Percentiles rank a stretch among this genome's conserved stretches.
phyloP scores from a whole-genome alignment of 2,329 filamentous ascomycete genomes.

The Ophiostoma himal-ulmi region DNA sequence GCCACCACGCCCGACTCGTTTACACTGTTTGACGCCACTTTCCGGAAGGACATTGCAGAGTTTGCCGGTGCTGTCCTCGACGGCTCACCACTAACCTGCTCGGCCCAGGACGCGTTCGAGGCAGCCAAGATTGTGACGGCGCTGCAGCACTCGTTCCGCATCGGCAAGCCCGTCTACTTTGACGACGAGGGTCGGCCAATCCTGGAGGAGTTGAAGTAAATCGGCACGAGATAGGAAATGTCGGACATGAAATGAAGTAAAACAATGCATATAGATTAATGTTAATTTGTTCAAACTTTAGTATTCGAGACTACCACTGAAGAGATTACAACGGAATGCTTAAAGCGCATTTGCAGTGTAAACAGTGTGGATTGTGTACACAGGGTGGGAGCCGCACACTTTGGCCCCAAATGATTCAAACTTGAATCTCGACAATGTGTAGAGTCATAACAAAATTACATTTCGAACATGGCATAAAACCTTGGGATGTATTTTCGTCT shows the following conservation, averaged over 20 bases:
- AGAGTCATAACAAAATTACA: not conserved
- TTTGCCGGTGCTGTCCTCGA: slow-evolving; percentile 19
- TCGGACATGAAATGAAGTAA: not conserved
- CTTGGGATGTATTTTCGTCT: too few species aligned
- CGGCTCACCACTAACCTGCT: slow-evolving; percentile 19
- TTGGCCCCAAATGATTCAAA: not conserved
- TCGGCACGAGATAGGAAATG: too few species aligned
- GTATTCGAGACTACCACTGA: too few species aligned
- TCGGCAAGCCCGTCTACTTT: slow-evolving; percentile 29
- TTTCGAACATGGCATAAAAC: too few species aligned
- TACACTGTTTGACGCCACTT: slow-evolving; percentile 17
- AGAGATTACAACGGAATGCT: not conserved
- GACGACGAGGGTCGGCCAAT: slow-evolving; percentile 28
- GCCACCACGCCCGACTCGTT: slow-evolving; percentile 20
- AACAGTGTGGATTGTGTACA: not conserved
- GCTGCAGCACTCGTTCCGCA: slow-evolving; percentile 28
- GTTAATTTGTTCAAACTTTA: not conserved
- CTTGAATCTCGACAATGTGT: not conserved
- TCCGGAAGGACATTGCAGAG: slow-evolving; percentile 20
- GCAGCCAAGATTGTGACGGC: slow-evolving; percentile 21
- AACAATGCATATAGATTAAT: not conserved
- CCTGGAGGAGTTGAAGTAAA: slow-evolving; percentile 7
- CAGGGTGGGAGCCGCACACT: too few species aligned
- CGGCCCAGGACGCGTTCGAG: slow-evolving; percentile 21
- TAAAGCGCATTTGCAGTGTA: not conserved